Evolutionary conservation across 2,329 filamentous ascomycete genomes (phyloP), one percentile per base, ranked within the genome.

Genomic region (Colletotrichum coccodes): DNA sequence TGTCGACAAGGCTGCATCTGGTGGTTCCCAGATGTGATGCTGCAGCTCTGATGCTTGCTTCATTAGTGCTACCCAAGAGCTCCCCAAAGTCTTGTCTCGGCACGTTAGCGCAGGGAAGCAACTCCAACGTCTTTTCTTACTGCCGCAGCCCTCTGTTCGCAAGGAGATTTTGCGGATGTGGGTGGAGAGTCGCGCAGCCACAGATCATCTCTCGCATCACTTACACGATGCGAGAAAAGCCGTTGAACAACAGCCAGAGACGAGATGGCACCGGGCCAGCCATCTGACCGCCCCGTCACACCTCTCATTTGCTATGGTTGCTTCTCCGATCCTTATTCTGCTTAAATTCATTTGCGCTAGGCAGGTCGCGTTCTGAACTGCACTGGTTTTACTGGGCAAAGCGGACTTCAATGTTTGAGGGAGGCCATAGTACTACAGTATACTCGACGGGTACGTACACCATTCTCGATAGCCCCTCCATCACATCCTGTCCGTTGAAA

Each of bases 1-100:
- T 28, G 65, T 28, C 50, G 50, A 67, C 67, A 70, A 68, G 67
- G 67, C 67, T 70, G 67, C 67, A 68, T 70, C 44, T 62, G 50
- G 21, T 62, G 30, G 56, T 59, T 44, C 67, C 67, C 63, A 57
- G 56, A 30, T 58, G 44, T 57, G 56, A 66, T 60, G 66, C 62
- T 64, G 65, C 40, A 68, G 30, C 36, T 65, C 28, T 44, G 47
- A 40, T 60, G 42, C 40, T 54, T 60, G 42, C 40, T 54, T 53
- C 47, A 65, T 46, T 65, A 47, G 34, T 65, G 47, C 40, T 32
- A 64, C 60, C 47, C 60, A 40, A 11, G 26, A 52, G 32, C 47
- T 18, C 26, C 44, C 60, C 38, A 42, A 65, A 42, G 54, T 68
- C 49, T 46, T 53, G 54, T 56, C 61, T 68, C 34, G 54, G 40